phyloP scores from a whole-genome alignment of 1,284 basidiomycete species.

The Ceratobasidium sp. region DNA sequence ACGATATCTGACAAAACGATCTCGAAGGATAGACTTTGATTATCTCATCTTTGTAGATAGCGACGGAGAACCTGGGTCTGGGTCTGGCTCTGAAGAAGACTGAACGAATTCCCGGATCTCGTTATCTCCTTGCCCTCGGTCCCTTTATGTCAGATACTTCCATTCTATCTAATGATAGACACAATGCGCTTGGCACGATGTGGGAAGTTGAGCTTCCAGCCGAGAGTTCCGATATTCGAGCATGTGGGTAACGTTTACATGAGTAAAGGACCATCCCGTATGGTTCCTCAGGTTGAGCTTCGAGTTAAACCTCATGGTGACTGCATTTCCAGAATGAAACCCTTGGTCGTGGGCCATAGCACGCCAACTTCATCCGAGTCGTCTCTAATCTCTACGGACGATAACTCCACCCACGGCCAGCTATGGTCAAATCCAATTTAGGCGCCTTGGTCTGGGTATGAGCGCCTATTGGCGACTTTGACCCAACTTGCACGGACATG shows the following conservation, averaged over 20 bases:
- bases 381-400: too few relatives aligned
- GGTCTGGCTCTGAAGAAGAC: slow-evolving; percentile 51
- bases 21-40: background rate
- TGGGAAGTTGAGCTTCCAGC: background rate
- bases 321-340: too few relatives aligned
- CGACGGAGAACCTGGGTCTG: slow-evolving; percentile 53
- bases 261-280: background rate
- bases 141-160: background rate
- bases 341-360: too few relatives aligned
- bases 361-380: too few relatives aligned
- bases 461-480: background rate
- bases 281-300: background rate
- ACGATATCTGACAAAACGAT: background rate
- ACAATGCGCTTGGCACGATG: background rate
- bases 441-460: background rate
- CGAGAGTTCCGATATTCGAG: background rate
- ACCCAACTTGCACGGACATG: slow-evolving; percentile 46
- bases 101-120: slow-evolving; percentile 21
- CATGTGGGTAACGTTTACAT: background rate
- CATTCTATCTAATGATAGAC: background rate
- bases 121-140: background rate
- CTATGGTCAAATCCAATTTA: too few relatives aligned
- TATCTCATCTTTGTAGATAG: slow-evolving; percentile 46
- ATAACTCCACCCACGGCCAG: too few relatives aligned
- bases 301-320: too few relatives aligned